A percentile compares a stretch with the other conserved stretches of the same genome.
These are phyloP conservation scores for Triticum dicoccoides DNA, from an alignment of 176 grass and related monocot species.

Conservation along the genomic window DNA sequence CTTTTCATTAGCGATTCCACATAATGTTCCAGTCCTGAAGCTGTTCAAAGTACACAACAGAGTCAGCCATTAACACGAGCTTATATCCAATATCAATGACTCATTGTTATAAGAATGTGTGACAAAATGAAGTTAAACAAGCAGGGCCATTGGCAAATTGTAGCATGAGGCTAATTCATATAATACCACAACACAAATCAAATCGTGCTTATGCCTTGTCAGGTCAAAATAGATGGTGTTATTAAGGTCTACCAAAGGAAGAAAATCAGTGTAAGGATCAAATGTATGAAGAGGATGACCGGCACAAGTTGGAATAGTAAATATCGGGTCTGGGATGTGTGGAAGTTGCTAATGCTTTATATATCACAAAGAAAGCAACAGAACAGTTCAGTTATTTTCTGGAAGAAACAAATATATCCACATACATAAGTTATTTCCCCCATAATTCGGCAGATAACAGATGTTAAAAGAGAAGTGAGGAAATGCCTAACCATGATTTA, in stretches of 20 bases:
- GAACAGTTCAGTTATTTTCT: conserved; percentile 14
- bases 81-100: conserved; percentile 1
- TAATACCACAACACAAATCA: conserved; percentile 14
- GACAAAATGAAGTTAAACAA: not conserved
- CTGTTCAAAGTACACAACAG: conserved; percentile 53
- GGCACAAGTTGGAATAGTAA: not conserved
- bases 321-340: not conserved
- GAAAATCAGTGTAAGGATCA: not conserved
- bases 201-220: not conserved
- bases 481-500: conserved; percentile 78
- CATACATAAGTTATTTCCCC: not conserved
- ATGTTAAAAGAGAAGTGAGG: not conserved
- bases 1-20: conserved; percentile 66
- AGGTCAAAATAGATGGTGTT: not conserved
- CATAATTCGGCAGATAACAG: not conserved
- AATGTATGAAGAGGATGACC: not conserved
- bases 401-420: not conserved
- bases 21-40: conserved; percentile 80
- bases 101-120: not conserved
- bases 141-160: not conserved
- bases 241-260: not conserved
- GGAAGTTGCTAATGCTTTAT: not conserved
- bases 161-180: not conserved
- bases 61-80: conserved; percentile 28
- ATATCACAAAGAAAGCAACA: conserved; percentile 1